Base-by-base conservation (phyloP, 1,284 basidiomycete species). In the Malassezia psittaci region DNA sequence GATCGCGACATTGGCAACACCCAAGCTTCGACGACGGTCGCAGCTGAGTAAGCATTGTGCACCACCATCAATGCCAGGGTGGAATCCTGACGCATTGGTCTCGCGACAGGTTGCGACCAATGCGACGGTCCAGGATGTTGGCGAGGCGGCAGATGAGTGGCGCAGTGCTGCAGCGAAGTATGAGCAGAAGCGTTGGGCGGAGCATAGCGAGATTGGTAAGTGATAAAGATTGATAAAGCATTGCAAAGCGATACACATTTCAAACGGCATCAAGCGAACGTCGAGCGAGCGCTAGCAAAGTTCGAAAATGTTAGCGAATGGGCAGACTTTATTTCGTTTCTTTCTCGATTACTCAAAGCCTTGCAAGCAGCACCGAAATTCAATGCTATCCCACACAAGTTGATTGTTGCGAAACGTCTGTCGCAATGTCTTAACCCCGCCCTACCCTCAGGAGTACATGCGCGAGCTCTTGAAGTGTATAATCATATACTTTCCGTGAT, bases 311-410 rank as follows among this genome's bases (percentile, higher is more conserved):
- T 96, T 59, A 88, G 93, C 60, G 94, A 99, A 78, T 99, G 94
- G 94, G 93, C 94, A 56, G 94, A 99, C 79, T 98, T 93, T 76
- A 96, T 96, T 73, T 87, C 93, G 41, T 98, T 98, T 77, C 78
- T 99, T 69, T 91, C 90, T 66, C 85, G 91, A 60, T 77, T 99
- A 55, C 83, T 96, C 64, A 98, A 96, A 82, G 88, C 90, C 0
- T 83, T 98, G 39, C 91, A 98, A 79, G 83, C 86, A 1, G 84
- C 87, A 74, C 83, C 87, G 78, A 83, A 87, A 75, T 96, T 90
- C 79, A 87, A 88, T 72, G 88, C 94, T 75, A 94, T 99, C 51
- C 94, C 94, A 0, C 82, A 88, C 67, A 96, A 96, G 76, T 80
- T 96, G 45, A 83, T 90, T 60, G 90, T 99, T 5, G 83, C 93